Evolutionary conservation across 768 basidiomycete genomes (phyloP), one percentile per base, ranked within the genome.

Genomic region (Termitomyces sp.): DNA sequence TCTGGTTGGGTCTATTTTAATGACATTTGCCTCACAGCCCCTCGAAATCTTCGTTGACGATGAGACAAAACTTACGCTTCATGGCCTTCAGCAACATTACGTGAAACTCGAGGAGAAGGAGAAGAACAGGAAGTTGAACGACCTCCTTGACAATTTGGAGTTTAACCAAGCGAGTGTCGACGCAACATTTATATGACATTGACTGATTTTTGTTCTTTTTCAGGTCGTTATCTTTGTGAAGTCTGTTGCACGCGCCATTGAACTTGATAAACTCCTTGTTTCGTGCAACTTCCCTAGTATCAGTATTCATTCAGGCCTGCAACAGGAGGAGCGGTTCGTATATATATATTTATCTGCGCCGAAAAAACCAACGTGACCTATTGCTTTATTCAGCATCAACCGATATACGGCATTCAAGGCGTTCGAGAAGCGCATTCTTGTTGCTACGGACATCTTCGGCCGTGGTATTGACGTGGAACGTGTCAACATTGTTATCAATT

Each of bases 221-320:
- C 51, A 98, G 96, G 97, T 99, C 66, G 96, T 98, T 62, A 99
- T 99, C 65, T 99, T 99, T 64, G 97, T 99, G 59, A 99, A 98
- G 75, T 98, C 96, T 10, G 96, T 98, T 46, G 90, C 91, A 24
- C 89, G 97, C 62, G 97, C 96, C 1, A 95, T 94, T 57, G 95
- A 98, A 73, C 77, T 99, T 60, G 97, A 99, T 78, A 95, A 95
- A 71, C 79, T 99, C 7, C 79, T 99, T 37, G 90, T 95, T 24
- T 93, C 95, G 37, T 99, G 96, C 80, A 96, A 96, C 74, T 99
- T 99, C 80, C 97, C 97, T 1, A 93, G 91, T 68, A 99, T 99
- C 69, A 89, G 87, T 65, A 98, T 99, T 59, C 97, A 98, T 72
- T 98, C 96, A 40, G 93, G 89, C 42, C 79, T 99, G 30, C 82